Evolutionary conservation across 495 filamentous ascomycete genomes (phyloP).

Genomic region (Haplographium delicatum): DNA sequence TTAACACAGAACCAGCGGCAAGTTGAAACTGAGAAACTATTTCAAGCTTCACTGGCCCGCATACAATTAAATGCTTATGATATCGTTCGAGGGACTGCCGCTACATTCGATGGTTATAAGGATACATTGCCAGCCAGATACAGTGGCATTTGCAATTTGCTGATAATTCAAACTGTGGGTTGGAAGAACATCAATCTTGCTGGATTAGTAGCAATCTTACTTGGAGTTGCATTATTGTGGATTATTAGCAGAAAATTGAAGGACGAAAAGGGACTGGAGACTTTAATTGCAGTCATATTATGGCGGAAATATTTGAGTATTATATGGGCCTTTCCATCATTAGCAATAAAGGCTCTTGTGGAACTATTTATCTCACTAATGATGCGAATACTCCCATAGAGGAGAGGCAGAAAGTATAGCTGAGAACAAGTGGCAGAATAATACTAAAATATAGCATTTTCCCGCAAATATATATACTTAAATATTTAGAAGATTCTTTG

Average conservation of each 20-base stretch:
- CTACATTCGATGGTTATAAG: background rate
- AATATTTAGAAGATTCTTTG: no score
- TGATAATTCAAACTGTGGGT: background rate
- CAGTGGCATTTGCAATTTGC: background rate
- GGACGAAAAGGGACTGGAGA: background rate
- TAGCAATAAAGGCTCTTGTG: no score
- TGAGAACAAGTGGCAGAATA: no score
- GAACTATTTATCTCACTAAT: no score
- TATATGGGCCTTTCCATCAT: no score
- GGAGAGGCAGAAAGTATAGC: no score
- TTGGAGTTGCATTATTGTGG: no score
- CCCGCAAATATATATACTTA: no score
- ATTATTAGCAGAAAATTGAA: no score
- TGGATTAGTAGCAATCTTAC: no score
- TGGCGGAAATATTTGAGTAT: background rate
- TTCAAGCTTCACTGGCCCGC: background rate
- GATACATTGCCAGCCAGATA: background rate
- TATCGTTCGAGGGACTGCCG: background rate
- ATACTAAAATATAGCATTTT: no score
- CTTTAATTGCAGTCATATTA: background rate
- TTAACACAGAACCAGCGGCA: background rate
- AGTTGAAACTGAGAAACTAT: background rate
- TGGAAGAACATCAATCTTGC: conserved; percentile 2
- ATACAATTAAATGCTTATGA: conserved; percentile 1
- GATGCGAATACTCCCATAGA: no score